Base-by-base conservation (phyloP, 176 grass and related monocot genomes). In the Eleusine coracana region DNA sequence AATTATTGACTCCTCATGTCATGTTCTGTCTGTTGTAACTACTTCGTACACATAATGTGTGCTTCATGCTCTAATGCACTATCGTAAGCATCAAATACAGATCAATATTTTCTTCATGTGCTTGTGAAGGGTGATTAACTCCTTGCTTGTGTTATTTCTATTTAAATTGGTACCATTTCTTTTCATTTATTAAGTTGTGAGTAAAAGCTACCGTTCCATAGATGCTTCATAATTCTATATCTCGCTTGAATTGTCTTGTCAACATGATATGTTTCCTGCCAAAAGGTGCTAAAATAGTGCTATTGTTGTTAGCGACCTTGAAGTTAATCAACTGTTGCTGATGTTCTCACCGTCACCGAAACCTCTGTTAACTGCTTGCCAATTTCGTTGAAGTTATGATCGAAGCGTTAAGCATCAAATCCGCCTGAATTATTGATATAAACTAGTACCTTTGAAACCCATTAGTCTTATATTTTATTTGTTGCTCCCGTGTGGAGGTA, bases 41-140 rank as follows among this genome's bases (percentile, higher is more conserved):
- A 66, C 15, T 84, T 40, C 7, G 15, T 81, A 15, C 61, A 45
- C 16, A 5, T 49, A 17, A 25, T 85, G 6, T 68, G 15, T 75
- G 66, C 54, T 81, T 7, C 71, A 1, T 76, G 38, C 27, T 29
- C 70, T 81, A 41, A 1, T 76, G 38, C 27, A 39, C 70, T 81
- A 41, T 29, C 2, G 10, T 41, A 72, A 64, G 60, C 27, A 10
- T 78, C 50, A 31, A 39, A 41, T 78, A 73, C 46, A 78, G 83
- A 82, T 89, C 58, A 51, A 21, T 59, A 37, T 51, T 77, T 77
- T 77, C 76, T 86, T 13, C 2, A 58, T 17, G n/a, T 25, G 63
- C 66, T 20, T 73, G 7, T 50, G 29, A 55, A 48, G 59, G 61
- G 39, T 16, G 17, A 38, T 59, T 59, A 12, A 21, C 48, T 67